Base-by-base conservation (phyloP, 2,329 filamentous ascomycete species). In the Parascedosporium putredinis region DNA sequence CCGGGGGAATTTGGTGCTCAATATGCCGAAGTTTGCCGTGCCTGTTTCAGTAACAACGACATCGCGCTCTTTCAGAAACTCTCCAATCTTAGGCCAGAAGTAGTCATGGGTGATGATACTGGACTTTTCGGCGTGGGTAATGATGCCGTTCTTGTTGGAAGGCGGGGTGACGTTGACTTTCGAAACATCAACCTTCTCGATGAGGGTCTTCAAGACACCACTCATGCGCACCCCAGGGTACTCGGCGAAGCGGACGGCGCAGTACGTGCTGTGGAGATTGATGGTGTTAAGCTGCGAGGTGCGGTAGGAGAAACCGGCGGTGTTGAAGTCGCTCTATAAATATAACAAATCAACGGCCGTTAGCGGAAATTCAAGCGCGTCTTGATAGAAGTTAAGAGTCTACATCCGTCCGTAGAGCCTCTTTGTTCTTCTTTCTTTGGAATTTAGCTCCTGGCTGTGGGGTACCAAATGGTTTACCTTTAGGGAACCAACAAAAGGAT, bases 21-120 rank as follows among this genome's bases (percentile, higher is more conserved):
- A 88, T 58, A 93, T 86, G 50, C 89, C 89, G 63, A 94, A 91
- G 67, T 89, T 91, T 51, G 88, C 74, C 0, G 89, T 95, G 34
- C 88, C 89, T 2, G 88, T 95, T 64, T 94, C 89, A 0, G 88
- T 91, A 47, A 95, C 77, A 50, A 95, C 72, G 51, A 94, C 79
- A 59, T 95, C 89, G 43, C 81, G 74, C 49, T 81, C 71, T 49
- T 76, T 73, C 8, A 95, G 68, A 72, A 85, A 94, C 54, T 82
- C 73, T 33, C 85, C 83, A 14, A 93, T 70, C 34, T 76, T 78
- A 1, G 85, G 84, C 87, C 88, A 95, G 63, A 95, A 76, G 73
- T 78, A 88, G 14, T 75, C 75, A 62, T 89, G 85, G 8, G 75
- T 83, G 61, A 89, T 86, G 38, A 44, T 62, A 51, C 67, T 59